These are phyloP conservation scores for Neonectria hederae DNA, from an alignment of 2,329 filamentous ascomycete species.

Conservation along the genomic window DNA sequence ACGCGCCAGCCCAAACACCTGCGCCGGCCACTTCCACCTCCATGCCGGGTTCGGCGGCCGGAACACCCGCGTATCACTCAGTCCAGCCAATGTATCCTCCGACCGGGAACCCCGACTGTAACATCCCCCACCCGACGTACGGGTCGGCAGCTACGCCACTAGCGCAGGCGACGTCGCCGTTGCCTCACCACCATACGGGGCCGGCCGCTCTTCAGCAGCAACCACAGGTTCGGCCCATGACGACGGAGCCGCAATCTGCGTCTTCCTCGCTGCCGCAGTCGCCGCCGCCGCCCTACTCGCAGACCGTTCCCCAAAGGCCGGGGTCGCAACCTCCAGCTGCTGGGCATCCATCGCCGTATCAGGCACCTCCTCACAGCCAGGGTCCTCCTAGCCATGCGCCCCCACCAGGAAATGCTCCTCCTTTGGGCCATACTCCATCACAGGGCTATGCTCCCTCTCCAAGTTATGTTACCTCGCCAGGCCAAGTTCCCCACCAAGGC, in stretches of 20 bases:
- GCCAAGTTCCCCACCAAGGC: not conserved
- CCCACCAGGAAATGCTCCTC: not conserved
- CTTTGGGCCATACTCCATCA: not conserved
- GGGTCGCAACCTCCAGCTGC: constrained; percentile 26
- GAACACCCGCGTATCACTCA: constrained; percentile 15
- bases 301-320: constrained; percentile 18
- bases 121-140: constrained; percentile 36
- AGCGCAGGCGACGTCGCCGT: not conserved
- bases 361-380: constrained; percentile 19
- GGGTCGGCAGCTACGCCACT: constrained; percentile 14
- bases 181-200: constrained; percentile 7
- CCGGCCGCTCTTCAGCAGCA: constrained; percentile 26
- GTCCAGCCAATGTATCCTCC: constrained; percentile 17
- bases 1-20: constrained; percentile 15
- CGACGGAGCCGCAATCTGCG: constrained; percentile 16
- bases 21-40: constrained; percentile 5
- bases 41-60: not conserved
- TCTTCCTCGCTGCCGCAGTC: constrained; percentile 27
- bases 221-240: constrained; percentile 20
- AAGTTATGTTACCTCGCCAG: not conserved
- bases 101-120: constrained; percentile 27
- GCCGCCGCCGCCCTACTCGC: constrained; percentile 40
- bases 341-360: constrained; percentile 27
- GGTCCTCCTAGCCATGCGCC: not conserved
- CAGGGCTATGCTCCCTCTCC: not conserved